Percentiles rank a stretch among this genome's conserved stretches.
Evolutionary conservation across 1,284 basidiomycete species (phyloP).

Genomic region (Leccinum holopus): DNA sequence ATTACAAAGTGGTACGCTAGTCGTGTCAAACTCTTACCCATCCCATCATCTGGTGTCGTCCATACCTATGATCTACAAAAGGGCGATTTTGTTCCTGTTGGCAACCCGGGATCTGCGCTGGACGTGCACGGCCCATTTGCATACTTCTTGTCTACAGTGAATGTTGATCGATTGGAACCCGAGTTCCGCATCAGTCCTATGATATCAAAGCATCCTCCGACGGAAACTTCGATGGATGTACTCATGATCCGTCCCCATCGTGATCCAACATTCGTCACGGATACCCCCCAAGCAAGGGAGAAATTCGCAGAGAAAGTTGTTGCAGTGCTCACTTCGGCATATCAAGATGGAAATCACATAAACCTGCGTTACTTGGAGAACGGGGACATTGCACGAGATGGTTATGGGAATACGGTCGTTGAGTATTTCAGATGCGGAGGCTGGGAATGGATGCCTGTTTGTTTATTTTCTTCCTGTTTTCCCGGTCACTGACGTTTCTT

Average conservation of each 20-base stretch:
- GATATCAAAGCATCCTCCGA: constrained; percentile 39
- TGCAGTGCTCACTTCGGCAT: constrained; percentile 63
- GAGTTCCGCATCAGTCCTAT: constrained; percentile 52
- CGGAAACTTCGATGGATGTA: constrained; percentile 63
- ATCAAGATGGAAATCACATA: constrained; percentile 72
- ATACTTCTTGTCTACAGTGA: constrained; percentile 82
- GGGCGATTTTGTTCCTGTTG: constrained; percentile 50
- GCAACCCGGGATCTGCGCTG: constrained; percentile 38
- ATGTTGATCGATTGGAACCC: constrained; percentile 83
- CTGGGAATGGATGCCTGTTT: constrained; percentile 84
- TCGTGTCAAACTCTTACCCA: constrained; percentile 55
- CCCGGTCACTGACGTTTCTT: constrained; percentile 12
- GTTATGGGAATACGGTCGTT: constrained; percentile 57
- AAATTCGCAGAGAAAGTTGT: constrained; percentile 49
- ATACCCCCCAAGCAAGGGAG: constrained; percentile 42
- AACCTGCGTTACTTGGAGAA: constrained; percentile 53
- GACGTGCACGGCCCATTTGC: constrained; percentile 76
- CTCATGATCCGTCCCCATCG: constrained; percentile 80
- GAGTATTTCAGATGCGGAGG: constrained; percentile 81
- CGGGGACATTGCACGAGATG: constrained; percentile 44
- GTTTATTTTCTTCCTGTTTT: constrained; percentile 32
- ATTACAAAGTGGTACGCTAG: constrained; percentile 71
- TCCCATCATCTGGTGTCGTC: constrained; percentile 41
- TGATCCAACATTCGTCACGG: constrained; percentile 51
- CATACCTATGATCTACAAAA: constrained; percentile 59